Percentiles rank a stretch among this genome's conserved stretches.
These are phyloP conservation scores for Penicillium parvum DNA, from an alignment of 495 filamentous ascomycete species.

Conservation along the genomic window DNA sequence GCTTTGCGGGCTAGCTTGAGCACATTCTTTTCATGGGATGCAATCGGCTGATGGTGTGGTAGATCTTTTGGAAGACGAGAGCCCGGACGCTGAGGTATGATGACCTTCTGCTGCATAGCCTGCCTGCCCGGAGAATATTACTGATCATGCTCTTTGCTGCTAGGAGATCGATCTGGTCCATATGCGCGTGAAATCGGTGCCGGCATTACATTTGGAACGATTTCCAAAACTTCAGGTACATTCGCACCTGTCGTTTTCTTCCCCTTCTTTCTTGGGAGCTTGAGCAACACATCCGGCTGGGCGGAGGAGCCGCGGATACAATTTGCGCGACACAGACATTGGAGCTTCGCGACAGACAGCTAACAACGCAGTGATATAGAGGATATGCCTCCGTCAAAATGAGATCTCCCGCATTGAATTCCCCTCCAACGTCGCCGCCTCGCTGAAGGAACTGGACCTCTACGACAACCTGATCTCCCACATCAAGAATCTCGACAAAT, in stretches of 20 bases:
- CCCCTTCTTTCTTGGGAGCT: background rate
- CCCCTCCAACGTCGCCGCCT: constrained; percentile 53
- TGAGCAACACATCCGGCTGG: background rate
- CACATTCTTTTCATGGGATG: background rate
- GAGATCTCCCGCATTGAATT: constrained; percentile 74
- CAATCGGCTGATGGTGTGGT: constrained; percentile 6
- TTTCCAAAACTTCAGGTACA: constrained; percentile 68
- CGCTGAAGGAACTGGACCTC: constrained; percentile 80
- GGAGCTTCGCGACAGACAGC: constrained; percentile 3
- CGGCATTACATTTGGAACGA: constrained; percentile 72
- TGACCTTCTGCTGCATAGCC: too few species aligned
- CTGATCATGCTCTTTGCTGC: constrained; percentile 8
- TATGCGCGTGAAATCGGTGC: constrained; percentile 73
- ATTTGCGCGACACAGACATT: background rate
- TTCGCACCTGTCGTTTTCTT: background rate
- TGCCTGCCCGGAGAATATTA: constrained; percentile 1
- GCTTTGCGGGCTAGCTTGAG: background rate
- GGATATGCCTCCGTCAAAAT: constrained; percentile 93
- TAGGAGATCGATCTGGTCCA: constrained; percentile 90
- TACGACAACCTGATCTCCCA: constrained; percentile 97
- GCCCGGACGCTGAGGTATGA: constrained; percentile 51
- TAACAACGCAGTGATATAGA: constrained; percentile 33
- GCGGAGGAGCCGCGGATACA: background rate
- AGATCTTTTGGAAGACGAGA: constrained; percentile 67
- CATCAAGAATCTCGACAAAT: constrained; percentile 74